phyloP scores from a whole-genome alignment of 179 eudicot species.

The Actinidia polygama region DNA sequence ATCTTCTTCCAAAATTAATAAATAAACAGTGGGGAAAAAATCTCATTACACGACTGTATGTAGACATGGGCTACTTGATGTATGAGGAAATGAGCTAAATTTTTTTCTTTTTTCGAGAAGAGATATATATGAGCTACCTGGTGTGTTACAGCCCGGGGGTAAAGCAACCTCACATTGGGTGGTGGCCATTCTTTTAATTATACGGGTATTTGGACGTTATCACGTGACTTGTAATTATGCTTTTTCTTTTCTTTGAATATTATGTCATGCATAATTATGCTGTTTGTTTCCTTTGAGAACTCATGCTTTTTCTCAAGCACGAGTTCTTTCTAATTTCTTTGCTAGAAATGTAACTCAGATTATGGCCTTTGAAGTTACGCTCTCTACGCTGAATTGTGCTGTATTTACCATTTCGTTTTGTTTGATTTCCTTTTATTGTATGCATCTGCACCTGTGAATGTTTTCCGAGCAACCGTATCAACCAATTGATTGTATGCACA shows the following conservation, averaged over 20 bases:
- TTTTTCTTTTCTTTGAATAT: too few species aligned
- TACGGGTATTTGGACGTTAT: neutral
- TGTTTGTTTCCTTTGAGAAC: too few species aligned
- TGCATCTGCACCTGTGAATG: neutral
- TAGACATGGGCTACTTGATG: too few species aligned
- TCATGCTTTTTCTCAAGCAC: too few species aligned
- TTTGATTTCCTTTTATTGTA: neutral
- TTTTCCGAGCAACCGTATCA: neutral
- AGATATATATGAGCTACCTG: too few species aligned
- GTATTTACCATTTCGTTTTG: neutral
- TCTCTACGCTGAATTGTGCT: neutral
- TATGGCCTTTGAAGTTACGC: neutral
- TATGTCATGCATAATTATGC: too few species aligned
- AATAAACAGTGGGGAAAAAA: neutral
- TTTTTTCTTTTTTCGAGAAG: too few species aligned
- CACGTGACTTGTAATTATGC: neutral
- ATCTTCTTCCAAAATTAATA: neutral
- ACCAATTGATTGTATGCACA: slow-evolving; percentile 28
- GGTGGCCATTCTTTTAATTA: neutral
- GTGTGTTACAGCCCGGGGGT: too few species aligned
- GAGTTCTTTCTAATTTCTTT: too few species aligned
- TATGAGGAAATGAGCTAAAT: too few species aligned
- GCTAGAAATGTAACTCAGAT: too few species aligned
- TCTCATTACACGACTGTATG: too few species aligned
- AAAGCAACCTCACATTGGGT: neutral